These are phyloP conservation scores for Clavispora phyllophila DNA, from an alignment of 805 yeast species.

Conservation along the genomic window DNA sequence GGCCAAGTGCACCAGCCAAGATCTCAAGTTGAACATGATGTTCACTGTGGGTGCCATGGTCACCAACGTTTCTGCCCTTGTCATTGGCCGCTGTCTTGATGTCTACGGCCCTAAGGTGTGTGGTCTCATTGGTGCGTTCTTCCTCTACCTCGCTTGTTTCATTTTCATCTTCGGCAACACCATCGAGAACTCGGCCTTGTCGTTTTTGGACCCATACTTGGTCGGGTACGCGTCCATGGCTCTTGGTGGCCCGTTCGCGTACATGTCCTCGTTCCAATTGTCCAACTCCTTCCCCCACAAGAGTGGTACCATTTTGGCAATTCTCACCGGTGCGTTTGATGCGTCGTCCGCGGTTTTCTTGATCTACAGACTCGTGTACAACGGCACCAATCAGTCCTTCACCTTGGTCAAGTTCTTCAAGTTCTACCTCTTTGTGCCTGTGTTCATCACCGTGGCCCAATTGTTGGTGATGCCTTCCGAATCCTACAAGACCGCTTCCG, in stretches of 20 bases:
- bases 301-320: constrained; percentile 49
- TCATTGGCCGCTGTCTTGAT: constrained; percentile 47
- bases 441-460: constrained; percentile 44
- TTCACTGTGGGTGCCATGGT: constrained; percentile 54
- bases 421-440: constrained; percentile 44
- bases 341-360: constrained; percentile 53
- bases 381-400: constrained; percentile 27
- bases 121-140: constrained; percentile 47
- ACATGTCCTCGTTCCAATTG: constrained; percentile 51
- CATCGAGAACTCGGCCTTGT: constrained; percentile 10
- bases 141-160: constrained; percentile 41
- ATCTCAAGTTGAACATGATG: constrained; percentile 52
- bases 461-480: constrained; percentile 45
- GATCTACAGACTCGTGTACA: constrained; percentile 40
- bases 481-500: constrained; percentile 41
- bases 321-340: constrained; percentile 56
- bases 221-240: constrained; percentile 50
- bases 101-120: constrained; percentile 48
- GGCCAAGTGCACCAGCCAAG: constrained; percentile 48
- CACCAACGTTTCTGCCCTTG: constrained; percentile 50
- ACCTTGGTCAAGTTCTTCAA: constrained; percentile 41
- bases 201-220: constrained; percentile 45
- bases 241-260: constrained; percentile 55
- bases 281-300: constrained; percentile 52
- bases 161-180: constrained; percentile 40